Conservation (phyloP, 2,329 filamentous ascomycete genomes). For the Exophiala xenobiotica region DNA sequence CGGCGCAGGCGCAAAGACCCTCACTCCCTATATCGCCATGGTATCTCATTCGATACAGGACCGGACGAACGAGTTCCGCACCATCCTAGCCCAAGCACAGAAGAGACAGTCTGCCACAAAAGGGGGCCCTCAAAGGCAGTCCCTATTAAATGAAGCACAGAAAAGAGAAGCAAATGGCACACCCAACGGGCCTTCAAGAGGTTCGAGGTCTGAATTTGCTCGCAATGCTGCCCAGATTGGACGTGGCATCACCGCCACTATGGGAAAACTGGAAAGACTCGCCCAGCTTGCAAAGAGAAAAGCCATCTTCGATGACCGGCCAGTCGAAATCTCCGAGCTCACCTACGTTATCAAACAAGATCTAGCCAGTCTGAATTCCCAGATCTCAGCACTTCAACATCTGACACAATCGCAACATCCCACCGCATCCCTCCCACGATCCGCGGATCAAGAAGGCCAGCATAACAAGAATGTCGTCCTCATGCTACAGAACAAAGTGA, state of each 20-base stretch:
- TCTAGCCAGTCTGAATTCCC: constrained; percentile 77
- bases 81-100: constrained; percentile 83
- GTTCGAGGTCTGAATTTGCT: constrained; percentile 85
- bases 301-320: constrained; percentile 94
- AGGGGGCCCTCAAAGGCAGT: constrained; percentile 74
- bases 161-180: constrained; percentile 59
- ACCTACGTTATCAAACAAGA: constrained; percentile 99
- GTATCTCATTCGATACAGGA: constrained; percentile 79
- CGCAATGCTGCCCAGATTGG: constrained; percentile 88
- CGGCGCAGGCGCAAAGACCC: background rate
- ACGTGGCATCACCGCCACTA: constrained; percentile 83
- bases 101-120: constrained; percentile 75
- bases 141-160: constrained; percentile 72
- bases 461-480: constrained; percentile 83
- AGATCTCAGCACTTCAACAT: constrained; percentile 79
- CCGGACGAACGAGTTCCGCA: constrained; percentile 91
- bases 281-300: constrained; percentile 93
- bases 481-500: constrained; percentile 39
- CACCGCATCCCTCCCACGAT: constrained; percentile 47
- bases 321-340: constrained; percentile 94
- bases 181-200: constrained; percentile 48
- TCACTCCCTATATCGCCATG: constrained; percentile 40
- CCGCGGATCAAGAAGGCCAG: constrained; percentile 76
- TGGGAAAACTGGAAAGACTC: constrained; percentile 91
- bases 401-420: constrained; percentile 77